These are phyloP conservation scores for Botrytis byssoidea DNA, from an alignment of 2,329 filamentous ascomycete species.

Conservation along the genomic window DNA sequence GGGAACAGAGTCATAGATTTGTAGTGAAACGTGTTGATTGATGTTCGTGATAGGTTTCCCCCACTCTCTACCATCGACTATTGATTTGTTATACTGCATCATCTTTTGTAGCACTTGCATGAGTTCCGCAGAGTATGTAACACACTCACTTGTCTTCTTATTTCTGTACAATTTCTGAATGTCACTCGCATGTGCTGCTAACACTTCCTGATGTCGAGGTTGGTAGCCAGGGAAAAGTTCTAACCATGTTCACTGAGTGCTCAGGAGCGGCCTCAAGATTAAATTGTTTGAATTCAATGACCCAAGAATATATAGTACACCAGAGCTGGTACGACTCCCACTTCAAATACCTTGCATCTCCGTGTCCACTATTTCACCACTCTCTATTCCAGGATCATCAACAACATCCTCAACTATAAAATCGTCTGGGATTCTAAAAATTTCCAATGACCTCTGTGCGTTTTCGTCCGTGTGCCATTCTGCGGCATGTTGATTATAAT, in stretches of 20 bases:
- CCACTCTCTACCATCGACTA: not conserved
- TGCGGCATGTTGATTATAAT: constrained; percentile 8
- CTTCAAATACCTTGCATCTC: constrained; percentile 4
- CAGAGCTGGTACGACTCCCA: no score
- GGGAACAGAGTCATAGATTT: not conserved
- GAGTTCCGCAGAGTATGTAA: not conserved
- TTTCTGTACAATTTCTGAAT: not conserved
- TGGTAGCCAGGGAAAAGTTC: not conserved
- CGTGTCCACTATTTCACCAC: constrained; percentile 10
- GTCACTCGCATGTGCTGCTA: not conserved
- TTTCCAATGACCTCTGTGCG: constrained; percentile 2
- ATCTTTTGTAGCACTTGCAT: not conserved
- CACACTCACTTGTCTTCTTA: not conserved
- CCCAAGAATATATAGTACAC: not conserved
- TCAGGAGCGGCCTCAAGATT: not conserved
- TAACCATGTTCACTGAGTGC: not conserved
- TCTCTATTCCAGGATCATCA: constrained; percentile 5
- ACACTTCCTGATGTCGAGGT: not conserved
- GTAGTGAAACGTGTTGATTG: not conserved
- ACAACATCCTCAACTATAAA: constrained; percentile 4
- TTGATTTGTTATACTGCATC: not conserved
- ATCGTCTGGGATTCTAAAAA: not conserved
- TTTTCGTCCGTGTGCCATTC: constrained; percentile 17
- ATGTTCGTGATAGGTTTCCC: not conserved
- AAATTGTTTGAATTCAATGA: not conserved